Conservation (phyloP, 2,329 filamentous ascomycete species). For the Ophiocordyceps camponoti-leonardi region DNA sequence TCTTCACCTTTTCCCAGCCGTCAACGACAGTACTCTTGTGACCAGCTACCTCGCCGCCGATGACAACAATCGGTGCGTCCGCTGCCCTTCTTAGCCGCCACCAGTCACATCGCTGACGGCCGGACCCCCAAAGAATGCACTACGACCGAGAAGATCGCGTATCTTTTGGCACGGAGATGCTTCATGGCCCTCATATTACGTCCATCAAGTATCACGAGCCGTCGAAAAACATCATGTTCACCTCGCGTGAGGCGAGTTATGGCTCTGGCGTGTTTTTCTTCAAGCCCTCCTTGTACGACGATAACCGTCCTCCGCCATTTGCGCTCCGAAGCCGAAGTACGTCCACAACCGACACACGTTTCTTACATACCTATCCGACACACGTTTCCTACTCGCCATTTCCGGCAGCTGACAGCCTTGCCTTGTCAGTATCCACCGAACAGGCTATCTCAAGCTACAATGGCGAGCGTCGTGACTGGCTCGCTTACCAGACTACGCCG, state of each 20-base stretch:
- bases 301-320: slow-evolving; percentile 11
- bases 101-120: neutral
- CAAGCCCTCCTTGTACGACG: slow-evolving; percentile 14
- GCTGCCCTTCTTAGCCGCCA: neutral
- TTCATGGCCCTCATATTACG: slow-evolving; percentile 22
- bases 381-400: neutral
- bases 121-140: slow-evolving; percentile 2
- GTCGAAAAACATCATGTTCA: slow-evolving; percentile 23
- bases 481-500: slow-evolving; percentile 22
- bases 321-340: slow-evolving; percentile 22
- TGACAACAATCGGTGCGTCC: slow-evolving; percentile 15
- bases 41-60: slow-evolving; percentile 26
- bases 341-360: neutral
- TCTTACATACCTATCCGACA: neutral
- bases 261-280: slow-evolving; percentile 20
- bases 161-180: slow-evolving; percentile 15
- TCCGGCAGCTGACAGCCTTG: neutral
- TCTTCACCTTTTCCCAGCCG: slow-evolving; percentile 9
- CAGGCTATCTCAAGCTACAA: slow-evolving; percentile 13
- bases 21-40: slow-evolving; percentile 16
- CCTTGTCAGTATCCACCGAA: slow-evolving; percentile 12
- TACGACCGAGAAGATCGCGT: slow-evolving; percentile 1
- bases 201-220: slow-evolving; percentile 29
- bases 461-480: slow-evolving; percentile 10
- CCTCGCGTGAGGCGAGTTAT: slow-evolving; percentile 17